These are phyloP conservation scores for Ceriops tagal DNA, from an alignment of 345 rosid species.

Conservation along the genomic window DNA sequence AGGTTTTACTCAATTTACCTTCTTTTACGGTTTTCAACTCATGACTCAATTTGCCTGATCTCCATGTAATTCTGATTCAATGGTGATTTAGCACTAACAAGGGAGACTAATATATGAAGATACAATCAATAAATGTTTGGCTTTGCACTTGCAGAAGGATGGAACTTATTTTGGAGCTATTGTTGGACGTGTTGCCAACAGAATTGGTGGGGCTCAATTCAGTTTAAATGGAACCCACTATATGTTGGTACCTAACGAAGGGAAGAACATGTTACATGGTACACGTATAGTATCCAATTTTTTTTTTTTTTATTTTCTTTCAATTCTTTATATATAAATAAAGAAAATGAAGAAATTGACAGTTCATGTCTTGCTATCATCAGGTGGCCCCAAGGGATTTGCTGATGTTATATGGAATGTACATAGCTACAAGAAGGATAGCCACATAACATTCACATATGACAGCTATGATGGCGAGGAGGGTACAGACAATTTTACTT, in stretches of 20 bases:
- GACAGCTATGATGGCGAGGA: constrained; percentile 65
- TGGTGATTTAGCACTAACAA: too few species aligned
- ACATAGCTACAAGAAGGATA: constrained; percentile 25
- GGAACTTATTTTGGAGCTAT: constrained; percentile 27
- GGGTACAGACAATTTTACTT: constrained; percentile 33
- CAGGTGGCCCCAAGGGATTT: constrained; percentile 77
- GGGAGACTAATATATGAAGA: too few species aligned
- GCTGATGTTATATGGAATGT: constrained; percentile 66
- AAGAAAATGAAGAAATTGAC: too few species aligned
- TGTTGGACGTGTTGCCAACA: constrained; percentile 34
- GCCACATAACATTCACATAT: constrained; percentile 56
- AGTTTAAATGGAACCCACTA: constrained; percentile 16
- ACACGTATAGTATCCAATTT: background rate
- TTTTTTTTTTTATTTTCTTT: background rate
- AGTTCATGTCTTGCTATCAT: background rate
- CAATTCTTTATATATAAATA: background rate
- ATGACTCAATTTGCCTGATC: background rate
- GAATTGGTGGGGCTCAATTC: constrained; percentile 24
- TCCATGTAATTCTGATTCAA: background rate
- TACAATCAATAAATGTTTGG: too few species aligned
- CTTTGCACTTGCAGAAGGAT: constrained; percentile 19
- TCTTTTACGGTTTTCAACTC: background rate
- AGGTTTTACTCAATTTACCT: constrained; percentile 27
- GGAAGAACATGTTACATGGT: constrained; percentile 25
- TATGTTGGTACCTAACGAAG: constrained; percentile 23